phyloP scores from a whole-genome alignment of 78 protist genomes.

The Planoprotostelium fungivorum region DNA sequence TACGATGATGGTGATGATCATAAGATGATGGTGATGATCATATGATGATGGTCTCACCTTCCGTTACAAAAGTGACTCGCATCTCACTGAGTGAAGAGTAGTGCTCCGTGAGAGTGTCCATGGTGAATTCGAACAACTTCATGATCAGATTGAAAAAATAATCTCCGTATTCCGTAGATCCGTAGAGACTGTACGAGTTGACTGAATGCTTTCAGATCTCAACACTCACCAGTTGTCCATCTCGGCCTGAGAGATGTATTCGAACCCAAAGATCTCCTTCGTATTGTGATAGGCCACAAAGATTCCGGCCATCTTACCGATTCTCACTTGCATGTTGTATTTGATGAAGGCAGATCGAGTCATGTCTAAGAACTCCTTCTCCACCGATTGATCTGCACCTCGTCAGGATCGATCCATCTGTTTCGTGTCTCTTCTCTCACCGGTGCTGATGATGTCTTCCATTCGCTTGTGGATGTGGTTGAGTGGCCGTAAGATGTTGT shows the following conservation, averaged over 20 bases:
- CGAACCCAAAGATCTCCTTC: slow-evolving; percentile 66
- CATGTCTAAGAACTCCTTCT: slow-evolving; percentile 61
- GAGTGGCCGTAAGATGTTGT: background rate
- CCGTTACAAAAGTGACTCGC: background rate
- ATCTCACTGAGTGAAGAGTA: background rate
- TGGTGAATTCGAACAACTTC: background rate
- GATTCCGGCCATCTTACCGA: slow-evolving; percentile 71
- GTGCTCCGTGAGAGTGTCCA: background rate
- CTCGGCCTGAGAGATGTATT: slow-evolving; percentile 29
- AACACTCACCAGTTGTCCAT: slow-evolving; percentile 11
- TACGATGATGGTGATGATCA: too few relatives aligned
- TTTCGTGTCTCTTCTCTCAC: too few relatives aligned
- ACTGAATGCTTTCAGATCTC: too few relatives aligned
- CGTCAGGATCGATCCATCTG: too few relatives aligned
- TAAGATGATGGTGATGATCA: too few relatives aligned
- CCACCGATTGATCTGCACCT: slow-evolving; percentile 21
- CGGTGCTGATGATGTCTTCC: background rate
- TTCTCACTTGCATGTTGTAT: slow-evolving; percentile 42
- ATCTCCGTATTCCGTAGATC: background rate
- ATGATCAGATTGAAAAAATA: background rate
- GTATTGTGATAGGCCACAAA: slow-evolving; percentile 74
- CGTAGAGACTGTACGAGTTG: background rate
- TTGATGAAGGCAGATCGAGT: slow-evolving; percentile 54
- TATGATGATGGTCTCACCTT: too few relatives aligned
- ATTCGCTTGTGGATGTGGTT: background rate